Evolutionary conservation across 176 grass and related monocot species (phyloP).

Genomic region (Typha latifolia): DNA sequence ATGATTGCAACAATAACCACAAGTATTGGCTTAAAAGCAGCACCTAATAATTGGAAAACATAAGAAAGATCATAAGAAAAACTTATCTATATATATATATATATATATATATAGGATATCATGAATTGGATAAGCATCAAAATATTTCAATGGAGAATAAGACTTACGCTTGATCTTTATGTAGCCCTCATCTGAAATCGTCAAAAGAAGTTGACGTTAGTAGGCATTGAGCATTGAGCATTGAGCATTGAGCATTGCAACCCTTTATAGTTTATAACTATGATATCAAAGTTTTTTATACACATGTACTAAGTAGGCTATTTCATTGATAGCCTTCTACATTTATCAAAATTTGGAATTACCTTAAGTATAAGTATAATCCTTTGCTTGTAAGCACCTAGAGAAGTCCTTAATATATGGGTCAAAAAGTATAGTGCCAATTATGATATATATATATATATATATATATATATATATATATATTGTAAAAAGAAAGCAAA

Average conservation of each 20-base stretch:
- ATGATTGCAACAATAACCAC: conserved; percentile 2
- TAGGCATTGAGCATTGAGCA: not conserved
- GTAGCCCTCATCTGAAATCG: conserved; percentile 29
- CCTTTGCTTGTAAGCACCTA: conserved; percentile 3
- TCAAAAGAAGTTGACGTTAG: not conserved
- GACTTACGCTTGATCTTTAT: conserved; percentile 24
- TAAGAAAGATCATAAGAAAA: not conserved
- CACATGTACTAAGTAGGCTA: no score
- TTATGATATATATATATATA: no score
- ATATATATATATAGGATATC: not conserved
- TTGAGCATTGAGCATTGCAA: not conserved
- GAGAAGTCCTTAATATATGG: not conserved
- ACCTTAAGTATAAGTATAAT: not conserved
- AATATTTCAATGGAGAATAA: not conserved
- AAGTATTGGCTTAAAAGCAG: conserved; percentile 7
- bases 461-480: no score
- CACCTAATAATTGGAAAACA: conserved; percentile 17
- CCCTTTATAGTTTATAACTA: no score
- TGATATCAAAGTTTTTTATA: no score
- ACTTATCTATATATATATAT: not conserved
- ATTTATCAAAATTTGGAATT: no score
- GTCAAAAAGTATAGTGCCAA: no score
- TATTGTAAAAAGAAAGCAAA: not conserved
- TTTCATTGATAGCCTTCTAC: no score
- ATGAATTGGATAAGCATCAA: not conserved